Evolutionary conservation across 805 yeast species (phyloP).

Genomic region (Lachancea lanzarotensis): DNA sequence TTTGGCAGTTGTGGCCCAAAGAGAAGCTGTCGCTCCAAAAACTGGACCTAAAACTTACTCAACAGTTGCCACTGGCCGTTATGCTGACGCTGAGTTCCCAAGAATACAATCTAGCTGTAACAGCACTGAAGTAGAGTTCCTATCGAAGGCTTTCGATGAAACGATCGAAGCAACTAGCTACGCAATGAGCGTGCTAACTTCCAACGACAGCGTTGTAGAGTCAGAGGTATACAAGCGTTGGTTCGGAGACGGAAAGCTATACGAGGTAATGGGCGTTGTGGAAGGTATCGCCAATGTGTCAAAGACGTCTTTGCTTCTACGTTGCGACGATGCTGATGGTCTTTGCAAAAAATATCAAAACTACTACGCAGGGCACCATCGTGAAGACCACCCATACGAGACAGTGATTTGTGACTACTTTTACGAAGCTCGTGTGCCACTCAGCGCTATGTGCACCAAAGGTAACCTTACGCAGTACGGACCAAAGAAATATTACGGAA

Average conservation of each 20-base stretch:
- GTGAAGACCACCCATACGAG: slow-evolving; percentile 32
- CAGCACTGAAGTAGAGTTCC: slow-evolving; percentile 12
- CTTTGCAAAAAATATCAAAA: slow-evolving; percentile 28
- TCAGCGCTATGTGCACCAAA: slow-evolving; percentile 32
- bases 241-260: slow-evolving; percentile 35
- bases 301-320: slow-evolving; percentile 30
- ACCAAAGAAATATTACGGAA: slow-evolving; percentile 31
- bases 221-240: slow-evolving; percentile 33
- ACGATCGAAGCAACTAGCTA: slow-evolving; percentile 29
- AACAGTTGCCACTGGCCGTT: slow-evolving; percentile 2
- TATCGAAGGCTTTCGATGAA: slow-evolving; percentile 29
- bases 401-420: slow-evolving; percentile 36
- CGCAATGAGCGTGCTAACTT: slow-evolving; percentile 34
- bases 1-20: background rate
- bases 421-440: slow-evolving; percentile 30
- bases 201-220: slow-evolving; percentile 23
- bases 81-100: slow-evolving; percentile 13
- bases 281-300: slow-evolving; percentile 31
- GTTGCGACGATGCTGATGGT: slow-evolving; percentile 39
- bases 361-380: slow-evolving; percentile 38
- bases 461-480: slow-evolving; percentile 30
- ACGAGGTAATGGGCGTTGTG: slow-evolving; percentile 34
- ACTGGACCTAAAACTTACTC: background rate
- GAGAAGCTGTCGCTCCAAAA: background rate
- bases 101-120: slow-evolving; percentile 13